phyloP scores from a whole-genome alignment of 1,139 yeast genomes.

The Geotrichum citri-aurantii region DNA sequence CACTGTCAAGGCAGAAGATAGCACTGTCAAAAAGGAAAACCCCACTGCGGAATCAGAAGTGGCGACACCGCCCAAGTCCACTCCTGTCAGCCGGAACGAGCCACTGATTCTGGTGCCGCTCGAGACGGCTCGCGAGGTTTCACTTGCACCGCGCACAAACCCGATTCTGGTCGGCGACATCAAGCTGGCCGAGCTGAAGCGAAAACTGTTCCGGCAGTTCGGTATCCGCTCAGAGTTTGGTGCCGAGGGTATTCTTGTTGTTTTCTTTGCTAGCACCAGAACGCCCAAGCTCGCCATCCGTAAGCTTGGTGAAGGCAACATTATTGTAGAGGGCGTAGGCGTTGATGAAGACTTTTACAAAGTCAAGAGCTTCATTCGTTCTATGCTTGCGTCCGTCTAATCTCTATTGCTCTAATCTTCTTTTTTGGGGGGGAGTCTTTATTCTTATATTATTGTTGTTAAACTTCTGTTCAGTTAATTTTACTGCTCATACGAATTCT shows the following conservation, averaged over 20 bases:
- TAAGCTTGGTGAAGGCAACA: slow-evolving; percentile 74
- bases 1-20: not conserved
- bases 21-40: not conserved
- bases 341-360: slow-evolving; percentile 71
- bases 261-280: slow-evolving; percentile 44
- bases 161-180: slow-evolving; percentile 83
- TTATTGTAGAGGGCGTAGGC: slow-evolving; percentile 70
- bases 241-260: slow-evolving; percentile 85
- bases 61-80: not conserved
- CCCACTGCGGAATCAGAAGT: not conserved
- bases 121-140: slow-evolving; percentile 29
- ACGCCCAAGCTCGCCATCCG: slow-evolving; percentile 61
- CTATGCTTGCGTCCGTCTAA: slow-evolving; percentile 71
- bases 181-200: slow-evolving; percentile 72
- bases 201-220: slow-evolving; percentile 45
- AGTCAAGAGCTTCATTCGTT: slow-evolving; percentile 69
- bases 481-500: not conserved
- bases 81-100: not conserved
- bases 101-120: slow-evolving; percentile 26
- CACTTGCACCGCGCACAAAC: slow-evolving; percentile 34
- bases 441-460: not conserved
- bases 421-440: not conserved
- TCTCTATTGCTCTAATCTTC: not conserved
- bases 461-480: not conserved
- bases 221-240: slow-evolving; percentile 80